Evolutionary conservation across 2,329 filamentous ascomycete genomes (phyloP).

Genomic region (Dothideomycetidae sp.): DNA sequence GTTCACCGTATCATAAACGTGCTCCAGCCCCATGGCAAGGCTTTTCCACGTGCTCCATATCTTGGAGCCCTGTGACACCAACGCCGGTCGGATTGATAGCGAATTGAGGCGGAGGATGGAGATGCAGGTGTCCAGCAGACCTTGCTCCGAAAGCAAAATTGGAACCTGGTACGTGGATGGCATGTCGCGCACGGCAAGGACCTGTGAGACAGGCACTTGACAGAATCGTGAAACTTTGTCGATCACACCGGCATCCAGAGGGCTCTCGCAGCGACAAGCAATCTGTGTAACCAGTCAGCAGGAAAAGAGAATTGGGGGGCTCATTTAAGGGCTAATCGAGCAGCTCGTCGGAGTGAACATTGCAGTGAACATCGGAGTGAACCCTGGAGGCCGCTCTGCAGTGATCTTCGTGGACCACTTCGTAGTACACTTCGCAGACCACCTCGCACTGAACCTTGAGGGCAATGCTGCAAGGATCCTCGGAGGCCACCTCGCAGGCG

Average conservation of each 20-base stretch:
- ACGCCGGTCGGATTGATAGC: slow-evolving; percentile 33
- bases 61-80: slow-evolving; percentile 48
- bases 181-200: slow-evolving; percentile 78
- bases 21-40: slow-evolving; percentile 52
- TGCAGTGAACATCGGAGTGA: too few relatives aligned
- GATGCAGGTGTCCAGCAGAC: slow-evolving; percentile 53
- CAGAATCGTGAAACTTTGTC: slow-evolving; percentile 83
- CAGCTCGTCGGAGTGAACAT: too few relatives aligned
- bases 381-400: neutral
- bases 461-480: too few relatives aligned
- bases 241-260: slow-evolving; percentile 58
- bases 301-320: slow-evolving; percentile 11
- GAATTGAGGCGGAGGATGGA: slow-evolving; percentile 49
- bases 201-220: slow-evolving; percentile 72
- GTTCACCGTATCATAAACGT: slow-evolving; percentile 52
- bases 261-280: slow-evolving; percentile 75
- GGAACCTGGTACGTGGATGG: slow-evolving; percentile 88
- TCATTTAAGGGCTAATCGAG: too few relatives aligned
- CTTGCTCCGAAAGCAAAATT: slow-evolving; percentile 74
- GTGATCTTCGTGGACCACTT: neutral
- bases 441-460: too few relatives aligned
- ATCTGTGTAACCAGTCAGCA: slow-evolving; percentile 43
- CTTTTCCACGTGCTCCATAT: slow-evolving; percentile 69
- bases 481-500: too few relatives aligned
- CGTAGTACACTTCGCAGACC: neutral